These are phyloP conservation scores for Spongospora subterranea DNA, from an alignment of 208 protist genomes.

Conservation along the genomic window DNA sequence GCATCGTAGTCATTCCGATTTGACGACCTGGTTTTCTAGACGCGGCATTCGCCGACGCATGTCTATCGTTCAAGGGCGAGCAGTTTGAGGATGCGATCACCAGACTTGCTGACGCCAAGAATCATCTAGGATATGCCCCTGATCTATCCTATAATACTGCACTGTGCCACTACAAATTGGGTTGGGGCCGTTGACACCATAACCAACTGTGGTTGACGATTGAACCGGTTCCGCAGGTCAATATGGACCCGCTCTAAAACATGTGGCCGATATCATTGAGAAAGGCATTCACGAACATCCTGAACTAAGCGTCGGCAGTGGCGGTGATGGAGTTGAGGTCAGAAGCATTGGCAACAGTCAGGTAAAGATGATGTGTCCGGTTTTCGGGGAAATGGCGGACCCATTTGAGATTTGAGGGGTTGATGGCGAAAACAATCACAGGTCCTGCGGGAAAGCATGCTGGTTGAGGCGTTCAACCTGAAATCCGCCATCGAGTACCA, in stretches of 20 bases:
- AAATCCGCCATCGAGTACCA: constrained; percentile 94
- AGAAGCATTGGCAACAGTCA: constrained; percentile 92
- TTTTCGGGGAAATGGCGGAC: too few relatives aligned
- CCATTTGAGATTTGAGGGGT: too few relatives aligned
- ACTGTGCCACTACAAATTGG: constrained; percentile 90
- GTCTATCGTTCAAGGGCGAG: constrained; percentile 78
- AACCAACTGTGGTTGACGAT: neutral
- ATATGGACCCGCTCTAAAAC: constrained; percentile 87
- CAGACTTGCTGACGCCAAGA: constrained; percentile 89
- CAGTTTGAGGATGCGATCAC: constrained; percentile 87
- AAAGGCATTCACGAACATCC: constrained; percentile 87
- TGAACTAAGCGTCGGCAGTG: constrained; percentile 85
- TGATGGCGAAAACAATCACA: too few relatives aligned
- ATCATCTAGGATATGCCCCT: constrained; percentile 83
- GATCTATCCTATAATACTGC: constrained; percentile 93
- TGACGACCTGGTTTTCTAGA: constrained; percentile 56
- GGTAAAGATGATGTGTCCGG: neutral
- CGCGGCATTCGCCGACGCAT: constrained; percentile 59
- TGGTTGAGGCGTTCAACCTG: constrained; percentile 95
- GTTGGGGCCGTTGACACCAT: constrained; percentile 78
- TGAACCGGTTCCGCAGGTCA: neutral
- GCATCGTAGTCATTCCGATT: neutral
- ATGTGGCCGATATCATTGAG: constrained; percentile 92
- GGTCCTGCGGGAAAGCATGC: constrained; percentile 88
- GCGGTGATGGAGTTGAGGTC: constrained; percentile 87